These are phyloP conservation scores for Lachnellula cervina DNA, from an alignment of 2,329 filamentous ascomycete genomes.

Conservation along the genomic window DNA sequence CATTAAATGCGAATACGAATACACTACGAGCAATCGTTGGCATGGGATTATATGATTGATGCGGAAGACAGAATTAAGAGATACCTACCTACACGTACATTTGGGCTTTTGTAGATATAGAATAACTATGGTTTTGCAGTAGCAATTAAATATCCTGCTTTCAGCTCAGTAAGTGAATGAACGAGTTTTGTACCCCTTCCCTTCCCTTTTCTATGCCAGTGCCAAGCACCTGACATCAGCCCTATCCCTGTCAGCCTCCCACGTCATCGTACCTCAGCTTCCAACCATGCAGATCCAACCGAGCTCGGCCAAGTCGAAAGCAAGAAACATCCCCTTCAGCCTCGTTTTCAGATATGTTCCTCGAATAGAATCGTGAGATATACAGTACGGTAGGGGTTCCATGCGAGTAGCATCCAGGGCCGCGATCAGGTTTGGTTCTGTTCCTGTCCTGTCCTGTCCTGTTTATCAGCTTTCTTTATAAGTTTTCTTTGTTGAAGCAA, in stretches of 20 bases:
- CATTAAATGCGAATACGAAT: neutral
- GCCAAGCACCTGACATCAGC: no score
- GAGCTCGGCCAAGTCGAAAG: conserved; percentile 3
- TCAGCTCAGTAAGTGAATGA: no score
- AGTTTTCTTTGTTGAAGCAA: neutral
- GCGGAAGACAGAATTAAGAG: neutral
- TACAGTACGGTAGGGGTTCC: neutral
- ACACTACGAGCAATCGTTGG: neutral
- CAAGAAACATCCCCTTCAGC: conserved; percentile 5
- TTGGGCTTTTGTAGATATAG: neutral
- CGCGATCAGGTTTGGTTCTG: neutral
- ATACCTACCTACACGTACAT: neutral
- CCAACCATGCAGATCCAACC: conserved; percentile 6
- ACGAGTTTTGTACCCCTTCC: no score
- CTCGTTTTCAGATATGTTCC: neutral
- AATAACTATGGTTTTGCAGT: no score
- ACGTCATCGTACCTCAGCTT: neutral
- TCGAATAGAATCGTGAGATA: neutral
- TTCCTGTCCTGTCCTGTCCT: neutral
- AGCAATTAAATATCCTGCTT: no score
- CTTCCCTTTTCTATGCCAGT: no score
- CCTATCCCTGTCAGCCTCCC: neutral
- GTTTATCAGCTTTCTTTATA: neutral
- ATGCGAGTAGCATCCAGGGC: neutral
- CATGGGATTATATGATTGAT: neutral